These are phyloP conservation scores for Cercospora janseana DNA, from an alignment of 2,329 filamentous ascomycete genomes.

Conservation along the genomic window DNA sequence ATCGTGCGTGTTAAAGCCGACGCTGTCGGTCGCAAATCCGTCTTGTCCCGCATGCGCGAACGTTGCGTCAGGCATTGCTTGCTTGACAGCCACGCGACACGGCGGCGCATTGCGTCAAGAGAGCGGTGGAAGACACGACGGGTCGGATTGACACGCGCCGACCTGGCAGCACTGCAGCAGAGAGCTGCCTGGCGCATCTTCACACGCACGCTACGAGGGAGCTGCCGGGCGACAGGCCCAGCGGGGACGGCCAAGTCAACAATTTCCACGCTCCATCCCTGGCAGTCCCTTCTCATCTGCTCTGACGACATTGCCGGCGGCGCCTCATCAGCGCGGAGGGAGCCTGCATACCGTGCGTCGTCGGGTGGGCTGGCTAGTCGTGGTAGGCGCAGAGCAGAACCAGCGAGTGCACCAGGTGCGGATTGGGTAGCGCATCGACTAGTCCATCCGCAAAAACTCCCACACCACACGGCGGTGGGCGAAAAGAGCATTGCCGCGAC, in stretches of 20 bases:
- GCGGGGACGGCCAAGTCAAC: neutral
- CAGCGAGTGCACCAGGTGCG: neutral
- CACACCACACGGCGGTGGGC: too few relatives aligned
- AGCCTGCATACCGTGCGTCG: too few relatives aligned
- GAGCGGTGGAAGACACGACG: too few relatives aligned
- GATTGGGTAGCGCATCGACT: neutral
- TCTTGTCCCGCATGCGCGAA: constrained; percentile 4
- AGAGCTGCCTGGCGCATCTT: too few relatives aligned
- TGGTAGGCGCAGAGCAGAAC: neutral
- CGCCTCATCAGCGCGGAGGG: neutral
- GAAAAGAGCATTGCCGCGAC: constrained; percentile 7
- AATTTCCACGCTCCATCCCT: neutral
- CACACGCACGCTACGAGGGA: too few relatives aligned
- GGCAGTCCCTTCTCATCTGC: neutral
- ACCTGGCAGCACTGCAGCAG: too few relatives aligned
- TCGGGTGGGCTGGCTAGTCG: constrained; percentile 7
- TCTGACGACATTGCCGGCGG: neutral
- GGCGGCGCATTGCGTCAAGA: constrained; percentile 5
- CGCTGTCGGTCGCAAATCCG: neutral
- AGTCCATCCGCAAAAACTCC: neutral
- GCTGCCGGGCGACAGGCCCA: too few relatives aligned
- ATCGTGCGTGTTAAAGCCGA: constrained; percentile 7
- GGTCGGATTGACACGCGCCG: too few relatives aligned
- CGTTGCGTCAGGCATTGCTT: neutral
- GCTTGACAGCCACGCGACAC: too few relatives aligned